phyloP scores from a whole-genome alignment of 495 filamentous ascomycete genomes.

The Chaetomidium leptoderma region DNA sequence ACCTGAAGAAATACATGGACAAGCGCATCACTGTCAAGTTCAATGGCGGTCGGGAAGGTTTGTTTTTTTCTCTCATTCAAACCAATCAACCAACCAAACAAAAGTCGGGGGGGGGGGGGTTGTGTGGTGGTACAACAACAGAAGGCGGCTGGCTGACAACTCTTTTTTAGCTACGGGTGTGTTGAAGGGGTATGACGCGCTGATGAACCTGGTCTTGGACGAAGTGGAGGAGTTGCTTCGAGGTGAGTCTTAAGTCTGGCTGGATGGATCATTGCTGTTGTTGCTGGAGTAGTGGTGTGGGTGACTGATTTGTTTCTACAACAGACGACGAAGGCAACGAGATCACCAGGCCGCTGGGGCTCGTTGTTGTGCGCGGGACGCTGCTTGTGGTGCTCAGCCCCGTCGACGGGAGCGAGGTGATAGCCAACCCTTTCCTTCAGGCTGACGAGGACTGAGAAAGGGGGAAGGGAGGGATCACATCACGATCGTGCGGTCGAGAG shows the following conservation, averaged over 20 bases:
- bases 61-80: conserved; percentile 18
- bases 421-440: conserved; percentile 86
- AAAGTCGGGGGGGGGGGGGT: too few relatives aligned
- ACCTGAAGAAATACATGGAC: conserved; percentile 92
- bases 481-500: not conserved
- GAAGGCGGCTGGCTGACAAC: not conserved
- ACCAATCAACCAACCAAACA: not conserved
- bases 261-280: not conserved
- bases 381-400: conserved; percentile 88
- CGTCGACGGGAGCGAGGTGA: conserved; percentile 89
- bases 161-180: conserved; percentile 65
- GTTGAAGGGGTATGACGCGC: conserved; percentile 90
- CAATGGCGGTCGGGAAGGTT: conserved; percentile 90
- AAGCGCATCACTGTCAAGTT: conserved; percentile 94
- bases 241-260: conserved; percentile 51
- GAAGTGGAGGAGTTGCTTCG: conserved; percentile 85
- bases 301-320: not conserved
- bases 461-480: not conserved
- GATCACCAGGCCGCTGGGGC: conserved; percentile 73
- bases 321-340: conserved; percentile 89
- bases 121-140: not conserved
- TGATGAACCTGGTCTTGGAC: conserved; percentile 97
- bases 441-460: conserved; percentile 32
- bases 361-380: conserved; percentile 90
- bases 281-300: not conserved